Conservation (phyloP, 75 land plant genomes). For the Pseudotsuga menziesii region DNA sequence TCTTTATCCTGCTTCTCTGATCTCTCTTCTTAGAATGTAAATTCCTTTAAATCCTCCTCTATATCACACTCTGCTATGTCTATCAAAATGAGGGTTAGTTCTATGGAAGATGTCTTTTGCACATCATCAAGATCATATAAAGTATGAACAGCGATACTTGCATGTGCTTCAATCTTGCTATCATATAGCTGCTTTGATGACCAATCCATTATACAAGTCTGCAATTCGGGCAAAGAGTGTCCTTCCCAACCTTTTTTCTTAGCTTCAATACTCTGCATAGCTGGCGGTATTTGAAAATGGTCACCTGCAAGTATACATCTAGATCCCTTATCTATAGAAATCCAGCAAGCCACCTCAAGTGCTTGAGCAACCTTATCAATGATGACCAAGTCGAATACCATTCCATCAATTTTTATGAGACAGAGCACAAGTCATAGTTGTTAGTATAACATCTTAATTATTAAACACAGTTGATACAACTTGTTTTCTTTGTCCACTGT, state of each 20-base stretch:
- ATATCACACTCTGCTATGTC: too few species aligned
- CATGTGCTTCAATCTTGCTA: slow-evolving; percentile 85
- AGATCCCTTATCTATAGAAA: slow-evolving; percentile 89
- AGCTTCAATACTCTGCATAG: slow-evolving; percentile 77
- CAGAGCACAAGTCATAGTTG: slow-evolving; percentile 87
- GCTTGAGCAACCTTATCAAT: slow-evolving; percentile 99
- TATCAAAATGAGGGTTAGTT: too few species aligned
- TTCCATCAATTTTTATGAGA: slow-evolving; percentile 62
- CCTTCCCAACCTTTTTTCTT: slow-evolving; percentile 40
- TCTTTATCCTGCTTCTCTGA: too few species aligned
- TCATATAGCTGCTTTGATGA: slow-evolving; percentile 87
- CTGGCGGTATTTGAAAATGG: slow-evolving; percentile 96
- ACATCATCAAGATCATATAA: slow-evolving; percentile 84
- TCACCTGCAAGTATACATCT: slow-evolving; percentile 93
- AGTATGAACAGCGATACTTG: slow-evolving; percentile 74
- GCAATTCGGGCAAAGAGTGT: slow-evolving; percentile 37
- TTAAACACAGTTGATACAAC: slow-evolving; percentile 90
- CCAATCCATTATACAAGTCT: slow-evolving; percentile 86
- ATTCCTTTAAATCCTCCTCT: too few species aligned
- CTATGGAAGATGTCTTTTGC: slow-evolving; percentile 60
- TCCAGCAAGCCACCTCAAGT: slow-evolving; percentile 96
- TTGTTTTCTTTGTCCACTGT: too few species aligned
- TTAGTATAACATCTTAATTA: slow-evolving; percentile 76
- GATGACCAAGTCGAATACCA: slow-evolving; percentile 82
- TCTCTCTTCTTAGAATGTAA: too few species aligned